Evolutionary conservation across 192 early-diverging fungal genomes (phyloP).

Genomic region (Spinellus fusiger): DNA sequence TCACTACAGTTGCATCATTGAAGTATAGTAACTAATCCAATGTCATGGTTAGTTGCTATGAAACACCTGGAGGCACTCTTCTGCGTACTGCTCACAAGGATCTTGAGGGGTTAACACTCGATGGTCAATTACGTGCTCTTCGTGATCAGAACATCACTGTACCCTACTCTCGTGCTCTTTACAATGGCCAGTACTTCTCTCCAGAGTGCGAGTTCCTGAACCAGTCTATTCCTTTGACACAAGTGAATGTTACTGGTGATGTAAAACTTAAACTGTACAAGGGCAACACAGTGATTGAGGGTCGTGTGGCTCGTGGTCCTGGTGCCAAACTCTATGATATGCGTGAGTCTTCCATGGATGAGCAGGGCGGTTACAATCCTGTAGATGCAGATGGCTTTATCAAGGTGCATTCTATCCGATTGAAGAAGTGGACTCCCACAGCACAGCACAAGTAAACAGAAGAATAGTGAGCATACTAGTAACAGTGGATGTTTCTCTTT

Average conservation of each 20-base stretch:
- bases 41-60: slow-evolving; percentile 67
- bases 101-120: slow-evolving; percentile 90
- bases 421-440: slow-evolving; percentile 71
- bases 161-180: slow-evolving; percentile 69
- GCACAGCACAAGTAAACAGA: too few species aligned
- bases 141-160: slow-evolving; percentile 88
- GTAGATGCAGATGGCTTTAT: slow-evolving; percentile 94
- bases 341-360: slow-evolving; percentile 96
- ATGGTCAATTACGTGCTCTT: slow-evolving; percentile 91
- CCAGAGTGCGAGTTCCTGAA: slow-evolving; percentile 90
- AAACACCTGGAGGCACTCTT: slow-evolving; percentile 97
- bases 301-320: slow-evolving; percentile 67
- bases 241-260: slow-evolving; percentile 83
- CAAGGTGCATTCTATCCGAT: slow-evolving; percentile 93
- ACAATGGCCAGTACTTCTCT: slow-evolving; percentile 97
- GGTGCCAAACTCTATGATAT: slow-evolving; percentile 88
- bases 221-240: slow-evolving; percentile 74
- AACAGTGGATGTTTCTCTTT: too few species aligned
- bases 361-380: slow-evolving; percentile 87
- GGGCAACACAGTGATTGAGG: slow-evolving; percentile 85
- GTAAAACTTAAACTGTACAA: slow-evolving; percentile 97
- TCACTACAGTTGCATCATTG: not conserved
- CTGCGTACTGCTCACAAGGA: slow-evolving; percentile 93
- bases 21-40: not conserved
- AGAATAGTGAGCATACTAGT: too few species aligned